phyloP scores from a whole-genome alignment of 164 flowering plant species.

The Hamamelis virginiana region DNA sequence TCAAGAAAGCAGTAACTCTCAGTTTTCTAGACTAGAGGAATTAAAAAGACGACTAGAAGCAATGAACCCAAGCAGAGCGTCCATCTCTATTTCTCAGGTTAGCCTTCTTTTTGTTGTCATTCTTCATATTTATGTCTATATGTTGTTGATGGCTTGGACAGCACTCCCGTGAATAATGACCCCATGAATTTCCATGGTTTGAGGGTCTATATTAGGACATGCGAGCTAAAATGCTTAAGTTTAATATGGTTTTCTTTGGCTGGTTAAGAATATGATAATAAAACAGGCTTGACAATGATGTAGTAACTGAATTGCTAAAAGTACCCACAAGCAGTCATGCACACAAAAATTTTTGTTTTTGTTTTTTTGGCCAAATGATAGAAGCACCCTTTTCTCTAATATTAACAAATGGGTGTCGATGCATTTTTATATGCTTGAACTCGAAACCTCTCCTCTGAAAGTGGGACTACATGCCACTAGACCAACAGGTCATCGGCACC shows the following conservation, averaged over 20 bases:
- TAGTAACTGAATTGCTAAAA: too few species aligned
- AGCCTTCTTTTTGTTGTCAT: slow-evolving; percentile 8
- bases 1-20: slow-evolving; percentile 77
- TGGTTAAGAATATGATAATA: neutral
- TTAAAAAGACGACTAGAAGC: slow-evolving; percentile 87
- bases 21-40: slow-evolving; percentile 81
- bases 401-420: too few species aligned
- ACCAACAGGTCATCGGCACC: too few species aligned
- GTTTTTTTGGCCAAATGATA: too few species aligned
- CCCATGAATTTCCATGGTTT: neutral
- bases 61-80: slow-evolving; percentile 74
- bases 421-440: too few species aligned
- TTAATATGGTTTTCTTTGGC: neutral
- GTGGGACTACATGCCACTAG: too few species aligned
- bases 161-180: neutral
- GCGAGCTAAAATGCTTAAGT: too few species aligned
- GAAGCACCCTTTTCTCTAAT: too few species aligned
- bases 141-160: neutral
- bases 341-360: too few species aligned
- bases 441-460: too few species aligned
- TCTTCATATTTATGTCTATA: neutral
- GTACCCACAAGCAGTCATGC: too few species aligned
- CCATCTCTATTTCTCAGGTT: slow-evolving; percentile 42
- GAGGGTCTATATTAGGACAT: neutral
- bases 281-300: neutral